Evolutionary conservation across 23 red algal genomes (phyloP), one percentile per base, ranked within the genome.

Genomic region (Gracilaria caudata): DNA sequence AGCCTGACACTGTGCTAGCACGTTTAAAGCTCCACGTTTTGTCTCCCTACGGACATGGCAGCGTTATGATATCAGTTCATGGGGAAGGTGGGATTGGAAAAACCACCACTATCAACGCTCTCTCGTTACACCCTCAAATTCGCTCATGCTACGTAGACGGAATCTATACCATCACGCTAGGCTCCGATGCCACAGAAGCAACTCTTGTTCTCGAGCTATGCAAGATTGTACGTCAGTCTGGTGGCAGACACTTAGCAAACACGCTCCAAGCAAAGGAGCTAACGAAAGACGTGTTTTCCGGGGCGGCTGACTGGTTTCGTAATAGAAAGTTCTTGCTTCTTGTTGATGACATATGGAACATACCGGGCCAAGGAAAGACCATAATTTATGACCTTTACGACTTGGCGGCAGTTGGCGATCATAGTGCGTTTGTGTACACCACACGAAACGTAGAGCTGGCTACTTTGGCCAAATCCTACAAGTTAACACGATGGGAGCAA

Each of bases 301-400:
- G 60, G 26, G 60, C 60, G 29, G 60, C 60, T 19, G 60, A 65
- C 1, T 65, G 60, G 60, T 65, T 65, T 65, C 60, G 60, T 11
- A 65, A 65, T 19, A 65, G 24, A 65, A 32, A 65, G 60, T 65
- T 65, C 60, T 65, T 65, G 60, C 60, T 65, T 65, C 26, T 65
- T 65, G 60, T 65, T 1, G 60, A 65, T 32, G 60, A 65, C 20
- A 23, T 65, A 1, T 65, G 60, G 60, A 65, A 65, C 60, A 65
- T 65, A 32, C 60, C 60, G 14, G 60, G 60, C 14, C 60, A 65
- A 35, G 60, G 60, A 32, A 65, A 32, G 20, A 32, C 4, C 8
- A 65, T 65, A 11, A 65, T 65, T 32, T 65, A 65, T 65, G 60
- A 65, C 1, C 60, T 65, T 2, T 65, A 65, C 20, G 60, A 65